These are phyloP conservation scores for Hydrangea macrophylla DNA, from an alignment of 148 eudicot species.

Conservation along the genomic window DNA sequence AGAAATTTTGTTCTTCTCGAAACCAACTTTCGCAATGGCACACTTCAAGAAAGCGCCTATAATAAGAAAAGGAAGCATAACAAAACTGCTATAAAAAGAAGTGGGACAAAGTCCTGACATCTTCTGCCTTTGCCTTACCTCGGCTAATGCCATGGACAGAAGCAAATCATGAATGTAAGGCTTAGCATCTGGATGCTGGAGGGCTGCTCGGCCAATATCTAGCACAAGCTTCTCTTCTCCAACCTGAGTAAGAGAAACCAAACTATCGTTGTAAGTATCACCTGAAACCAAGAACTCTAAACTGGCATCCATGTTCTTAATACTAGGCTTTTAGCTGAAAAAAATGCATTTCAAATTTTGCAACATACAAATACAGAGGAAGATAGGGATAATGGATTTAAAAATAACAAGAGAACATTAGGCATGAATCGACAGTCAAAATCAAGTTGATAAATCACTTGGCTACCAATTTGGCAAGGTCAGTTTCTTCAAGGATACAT, in stretches of 20 bases:
- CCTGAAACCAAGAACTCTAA: background rate
- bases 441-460: conserved; percentile 2
- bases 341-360: background rate
- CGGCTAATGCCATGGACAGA: conserved; percentile 95
- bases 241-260: conserved; percentile 44
- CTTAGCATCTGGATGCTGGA: conserved; percentile 68
- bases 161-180: conserved; percentile 79
- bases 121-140: conserved; percentile 60
- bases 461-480: background rate
- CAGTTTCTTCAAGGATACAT: background rate
- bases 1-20: conserved; percentile 81
- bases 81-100: conserved; percentile 37
- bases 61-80: conserved; percentile 72
- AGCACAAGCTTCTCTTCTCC: conserved; percentile 95
- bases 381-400: background rate
- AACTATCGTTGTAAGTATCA: background rate
- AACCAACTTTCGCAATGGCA: conserved; percentile 81
- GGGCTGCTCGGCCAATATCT: conserved; percentile 78
- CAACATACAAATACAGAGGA: background rate
- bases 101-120: conserved; percentile 26
- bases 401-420: background rate
- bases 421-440: background rate
- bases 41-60: conserved; percentile 95
- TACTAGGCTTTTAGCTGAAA: background rate
- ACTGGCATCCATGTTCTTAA: background rate